Base-by-base conservation (phyloP, 495 filamentous ascomycete species). In the Penicillium canariense region DNA sequence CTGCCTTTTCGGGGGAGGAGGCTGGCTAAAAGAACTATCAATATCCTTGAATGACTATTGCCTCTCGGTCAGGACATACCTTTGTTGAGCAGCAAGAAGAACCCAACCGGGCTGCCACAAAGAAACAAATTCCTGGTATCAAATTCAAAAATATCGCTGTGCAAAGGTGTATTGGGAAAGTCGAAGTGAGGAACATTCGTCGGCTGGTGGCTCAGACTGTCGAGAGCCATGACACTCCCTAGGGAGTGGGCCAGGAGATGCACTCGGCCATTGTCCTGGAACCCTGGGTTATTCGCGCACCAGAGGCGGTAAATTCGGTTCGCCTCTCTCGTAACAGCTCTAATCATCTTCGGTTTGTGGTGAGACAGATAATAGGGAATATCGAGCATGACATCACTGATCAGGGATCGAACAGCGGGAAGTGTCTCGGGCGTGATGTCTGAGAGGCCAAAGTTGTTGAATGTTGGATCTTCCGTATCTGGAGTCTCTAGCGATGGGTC, bases 321-420 rank as follows among this genome's bases (percentile, higher is more conserved):
- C 1, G 94, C 94, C 71, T 98, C 94, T 61, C 76, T 77, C n/a
- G 92, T 85, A 20, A 96, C 85, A 1, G 92, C 93, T 48, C 85
- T 79, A 25, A 96, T 86, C 91, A 98, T 97, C 70, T 90, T 96
- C 1, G 87, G 84, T 60, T 97, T 94, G 70, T 96, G 94, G 60
- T 94, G 88, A 1, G 92, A 96, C 56, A 98, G 83, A 70, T 97
- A 98, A 61, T 96, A 96, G 0, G 94, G 94, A 30, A 98, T 90
- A 65, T 98, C 94, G 5, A 96, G 84, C 89, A 98, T 96, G 50
- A 98, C 91, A 66, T 98, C 94, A 49, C 88, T 91, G 55, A 98
- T 91, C 58, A 98, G 79, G 58, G 87, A 88, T 9, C 94, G 85
- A 0, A 98, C 87, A 4, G 88, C 89, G 0, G 93, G 90, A 43